phyloP scores from a whole-genome alignment of 2,329 filamentous ascomycete species.

The Drechslerella dactyloides region DNA sequence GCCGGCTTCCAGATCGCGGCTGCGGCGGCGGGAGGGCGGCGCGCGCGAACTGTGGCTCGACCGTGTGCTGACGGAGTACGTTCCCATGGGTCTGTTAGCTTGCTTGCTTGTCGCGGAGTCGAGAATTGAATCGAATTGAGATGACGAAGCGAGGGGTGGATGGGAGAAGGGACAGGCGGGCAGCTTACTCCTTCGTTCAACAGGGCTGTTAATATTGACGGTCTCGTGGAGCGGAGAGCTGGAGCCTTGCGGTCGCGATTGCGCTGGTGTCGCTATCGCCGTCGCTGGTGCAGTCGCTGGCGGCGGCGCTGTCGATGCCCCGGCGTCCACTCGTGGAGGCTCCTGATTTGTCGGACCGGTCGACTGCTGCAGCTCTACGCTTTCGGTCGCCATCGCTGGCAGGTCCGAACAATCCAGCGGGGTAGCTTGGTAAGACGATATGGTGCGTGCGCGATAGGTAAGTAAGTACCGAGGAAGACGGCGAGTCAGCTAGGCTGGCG shows the following conservation, averaged over 20 bases:
- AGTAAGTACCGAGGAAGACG: background rate
- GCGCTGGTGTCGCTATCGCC: background rate
- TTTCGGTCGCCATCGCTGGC: conserved; percentile 32
- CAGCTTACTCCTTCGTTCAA: conserved; percentile 18
- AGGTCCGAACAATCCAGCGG: background rate
- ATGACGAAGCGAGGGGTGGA: no score
- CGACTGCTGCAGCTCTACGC: conserved; percentile 23
- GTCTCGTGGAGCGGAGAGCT: conserved; percentile 25
- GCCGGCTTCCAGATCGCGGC: conserved; percentile 35
- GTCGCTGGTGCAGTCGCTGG: background rate
- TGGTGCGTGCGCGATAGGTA: background rate
- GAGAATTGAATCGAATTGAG: conserved; percentile 21
- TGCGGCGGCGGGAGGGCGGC: conserved; percentile 25
- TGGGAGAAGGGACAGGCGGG: no score
- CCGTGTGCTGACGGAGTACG: conserved; percentile 27
- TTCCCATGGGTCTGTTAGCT: conserved; percentile 48
- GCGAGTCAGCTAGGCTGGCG: background rate
- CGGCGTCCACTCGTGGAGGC: conserved; percentile 12
- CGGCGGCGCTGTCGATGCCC: no score
- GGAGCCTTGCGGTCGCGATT: background rate
- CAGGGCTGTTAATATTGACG: background rate
- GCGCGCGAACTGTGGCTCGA: conserved; percentile 28
- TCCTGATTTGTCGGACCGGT: conserved; percentile 32
- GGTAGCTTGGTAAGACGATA: background rate
- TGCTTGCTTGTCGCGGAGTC: conserved; percentile 12